Conservation (phyloP, 2,329 filamentous ascomycete genomes). For the Clarireedia hainanense region DNA sequence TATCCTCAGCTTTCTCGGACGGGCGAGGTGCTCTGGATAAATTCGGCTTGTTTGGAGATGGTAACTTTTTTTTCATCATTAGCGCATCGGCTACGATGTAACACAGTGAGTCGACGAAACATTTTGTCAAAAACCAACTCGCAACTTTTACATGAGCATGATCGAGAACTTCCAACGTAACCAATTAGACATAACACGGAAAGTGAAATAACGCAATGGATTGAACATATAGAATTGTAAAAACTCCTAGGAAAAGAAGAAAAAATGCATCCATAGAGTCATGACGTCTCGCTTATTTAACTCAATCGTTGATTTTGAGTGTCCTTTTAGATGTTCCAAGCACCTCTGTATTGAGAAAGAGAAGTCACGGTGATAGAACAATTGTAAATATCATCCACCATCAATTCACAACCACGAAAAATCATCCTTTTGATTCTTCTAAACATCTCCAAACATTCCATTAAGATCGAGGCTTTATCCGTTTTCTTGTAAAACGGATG, state of each 20-base stretch:
- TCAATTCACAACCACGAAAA: slow-evolving; percentile 16
- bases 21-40: too few species aligned
- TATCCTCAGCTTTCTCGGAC: too few species aligned
- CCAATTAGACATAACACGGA: too few species aligned
- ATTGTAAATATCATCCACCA: slow-evolving; percentile 19
- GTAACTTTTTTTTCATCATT: not conserved
- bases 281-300: not conserved
- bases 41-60: too few species aligned
- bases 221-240: not conserved
- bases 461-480: slow-evolving; percentile 39
- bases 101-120: slow-evolving; percentile 4
- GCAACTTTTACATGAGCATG: too few species aligned
- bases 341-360: not conserved
- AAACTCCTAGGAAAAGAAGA: not conserved
- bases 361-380: slow-evolving; percentile 7
- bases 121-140: not conserved
- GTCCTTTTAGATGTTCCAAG: not conserved
- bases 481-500: slow-evolving; percentile 62
- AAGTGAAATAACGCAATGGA: not conserved
- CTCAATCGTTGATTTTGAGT: not conserved
- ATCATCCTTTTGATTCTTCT: slow-evolving; percentile 18
- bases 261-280: too few species aligned
- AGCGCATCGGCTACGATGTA: slow-evolving; percentile 4
- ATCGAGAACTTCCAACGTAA: too few species aligned
- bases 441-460: slow-evolving; percentile 29